Evolutionary conservation across 768 basidiomycete species (phyloP), one percentile per base, ranked within the genome.

Genomic region (Boletus rufocinnamomeus): DNA sequence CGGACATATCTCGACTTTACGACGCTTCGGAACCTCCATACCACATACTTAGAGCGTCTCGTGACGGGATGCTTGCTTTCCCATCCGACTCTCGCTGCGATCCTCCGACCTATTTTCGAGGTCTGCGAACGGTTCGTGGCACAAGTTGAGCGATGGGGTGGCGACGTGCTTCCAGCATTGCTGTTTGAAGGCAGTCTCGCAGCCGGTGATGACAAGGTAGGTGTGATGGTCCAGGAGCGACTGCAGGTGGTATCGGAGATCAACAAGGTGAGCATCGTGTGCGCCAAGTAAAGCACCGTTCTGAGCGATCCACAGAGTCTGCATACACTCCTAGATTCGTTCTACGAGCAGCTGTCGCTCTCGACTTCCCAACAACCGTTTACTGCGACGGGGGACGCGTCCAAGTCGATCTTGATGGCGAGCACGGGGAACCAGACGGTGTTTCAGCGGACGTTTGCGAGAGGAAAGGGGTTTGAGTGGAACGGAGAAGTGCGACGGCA

Each of bases 81-180:
- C 6, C 89, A 93, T 63, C 69, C 82, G 0, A 72, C 79, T 5
- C 74, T 92, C 21, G 83, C 87, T 7, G 72, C 80, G 2, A 82
- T 85, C 43, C 75, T 95, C 40, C 84, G 86, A 19, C 80, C 84
- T 34, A 86, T 95, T 56, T 77, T 96, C 50, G 91, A 93, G 63
- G 79, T 89, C 10, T 95, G 93, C 69, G 93, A 92, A 68, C 81
- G 86, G 10, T 92, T 96, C 68, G 88, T 88, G n/a, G 92, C 85
- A 8, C 86, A 93, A 61, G 84, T 95, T 0, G 94, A 95, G 72
- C 77, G 93, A 52, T 97, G 94, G 94, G 93, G 92, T 14, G 93
- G 93, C 0, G 92, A 95, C 68, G 84, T 95, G 10, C 76, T 95
- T 3, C 94, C 94, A 14, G 91, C 88, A 0, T 77, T 95, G 47